Evolutionary conservation across 495 filamentous ascomycete species (phyloP), one percentile per base, ranked within the genome.

Genomic region (Penicillium odoratum): DNA sequence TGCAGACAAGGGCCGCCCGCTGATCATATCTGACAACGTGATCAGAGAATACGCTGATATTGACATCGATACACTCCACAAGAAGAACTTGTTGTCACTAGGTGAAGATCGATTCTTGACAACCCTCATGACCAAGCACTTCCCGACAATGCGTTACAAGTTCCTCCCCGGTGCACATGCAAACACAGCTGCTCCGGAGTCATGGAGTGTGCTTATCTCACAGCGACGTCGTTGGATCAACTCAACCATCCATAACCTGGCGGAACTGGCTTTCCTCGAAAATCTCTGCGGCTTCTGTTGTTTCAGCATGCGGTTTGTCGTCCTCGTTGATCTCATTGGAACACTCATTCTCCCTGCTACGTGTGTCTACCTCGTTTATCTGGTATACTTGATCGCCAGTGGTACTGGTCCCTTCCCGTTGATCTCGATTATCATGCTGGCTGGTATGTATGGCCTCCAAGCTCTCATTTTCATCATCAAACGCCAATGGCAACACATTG

Each of bases 191-290:
- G 94, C 95, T 1, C 94, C 94, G 18, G 92, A 98, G 64, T 89
- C 85, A 16, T 98, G 92, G 92, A 86, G 84, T 64, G 90, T 98
- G 42, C 78, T 98, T 58, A 78, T 98, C 25, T 98, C 94, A 18
- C 94, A 98, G 73, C 82, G 94, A 72, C 91, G 94, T 74, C 86
- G 94, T 53, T 98, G 94, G 94, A 98, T 98, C 74, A 98, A 98
- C 73, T 97, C 93, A 3, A 98, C 94, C 25, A 84, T 98, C 51
- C 94, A 98, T 81, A 98, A 98, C 67, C 69, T 98, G 65, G 87
- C 84, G 15, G 94, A 98, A 74, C 75, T 98, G 65, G 88, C 96
- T 59, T 85, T 85, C 59, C 80, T 98, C 40, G 84, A 90, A 64
- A 90, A 98, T 62, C 86, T 98, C 69, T 98, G 94, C 67, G 94